Evolutionary conservation across 2,329 filamentous ascomycete genomes (phyloP), one percentile per base, ranked within the genome.

Genomic region (Pezizomycotina sp.): DNA sequence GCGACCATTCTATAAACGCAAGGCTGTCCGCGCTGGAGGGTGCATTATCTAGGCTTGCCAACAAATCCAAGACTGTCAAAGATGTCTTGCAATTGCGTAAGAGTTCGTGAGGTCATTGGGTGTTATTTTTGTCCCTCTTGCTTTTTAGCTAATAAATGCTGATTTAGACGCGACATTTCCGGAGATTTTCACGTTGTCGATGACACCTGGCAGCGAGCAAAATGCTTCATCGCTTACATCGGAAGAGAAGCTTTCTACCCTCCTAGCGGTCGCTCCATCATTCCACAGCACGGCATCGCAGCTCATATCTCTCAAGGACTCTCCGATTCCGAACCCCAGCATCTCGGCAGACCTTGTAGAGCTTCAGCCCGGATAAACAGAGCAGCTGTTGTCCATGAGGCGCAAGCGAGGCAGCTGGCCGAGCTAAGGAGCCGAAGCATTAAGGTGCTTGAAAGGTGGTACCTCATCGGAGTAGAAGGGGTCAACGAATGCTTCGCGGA

Each of bases 401-500:
- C 68, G 10, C 75, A 81, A 55, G 63, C 57, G 24, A 62, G 63
- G 30, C 70, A 76, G 55, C 68, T 79, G 44, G 68, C 66, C 14
- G 68, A 68, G 54, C 64, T 77, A 53, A 66, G 71, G 53, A 66
- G 59, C 44, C 66, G 65, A 47, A 84, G 68, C 58, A 78, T 72
- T 56, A 55, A 56, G 45, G 60, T 68, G 15, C 58, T 82, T 41
- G 66, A 74, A 47, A 58, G 62, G 22, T 91, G 81, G 76, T 83
- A 86, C 56, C 74, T 83, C 54, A 61, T 69, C 15, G 70, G 72
- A 3, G 63, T 89, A 27, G 60, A 92, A 30, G 66, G 67, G 3
- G 41, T 49, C 13, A 50, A 51, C 28, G 47, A 49, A 19, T 52
- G 49, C 28, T 48, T 49, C 39, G 46, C 45, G 3, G 48, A 52